Evolutionary conservation across 1,139 yeast species (phyloP).

Genomic region (Yarrowia galli): DNA sequence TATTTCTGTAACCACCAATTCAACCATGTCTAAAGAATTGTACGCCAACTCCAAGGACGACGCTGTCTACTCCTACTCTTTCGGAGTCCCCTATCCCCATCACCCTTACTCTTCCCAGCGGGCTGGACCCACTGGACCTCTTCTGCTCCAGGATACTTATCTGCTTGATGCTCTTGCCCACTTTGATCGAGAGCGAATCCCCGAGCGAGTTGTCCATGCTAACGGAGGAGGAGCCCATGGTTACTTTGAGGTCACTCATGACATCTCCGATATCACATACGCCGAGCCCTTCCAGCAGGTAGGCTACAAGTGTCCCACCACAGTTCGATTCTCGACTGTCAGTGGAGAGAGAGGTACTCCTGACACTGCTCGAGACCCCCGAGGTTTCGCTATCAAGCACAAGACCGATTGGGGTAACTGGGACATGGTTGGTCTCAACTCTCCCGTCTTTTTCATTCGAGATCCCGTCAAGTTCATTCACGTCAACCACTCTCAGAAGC

Average conservation of each 20-base stretch:
- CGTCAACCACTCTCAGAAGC: slow-evolving; percentile 69
- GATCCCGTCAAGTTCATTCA: slow-evolving; percentile 67
- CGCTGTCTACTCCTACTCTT: slow-evolving; percentile 33
- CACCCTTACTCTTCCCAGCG: slow-evolving; percentile 69
- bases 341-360: slow-evolving; percentile 67
- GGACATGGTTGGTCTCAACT: slow-evolving; percentile 69
- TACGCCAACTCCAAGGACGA: slow-evolving; percentile 34
- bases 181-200: slow-evolving; percentile 67
- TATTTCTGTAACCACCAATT: background rate
- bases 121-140: slow-evolving; percentile 62
- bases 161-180: slow-evolving; percentile 65
- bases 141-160: slow-evolving; percentile 64
- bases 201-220: slow-evolving; percentile 71
- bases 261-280: slow-evolving; percentile 59
- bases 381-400: slow-evolving; percentile 64
- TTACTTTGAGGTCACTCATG: slow-evolving; percentile 65
- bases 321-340: slow-evolving; percentile 65
- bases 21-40: slow-evolving; percentile 22
- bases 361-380: slow-evolving; percentile 66
- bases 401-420: slow-evolving; percentile 66
- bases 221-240: slow-evolving; percentile 72
- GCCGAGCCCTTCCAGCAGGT: slow-evolving; percentile 58
- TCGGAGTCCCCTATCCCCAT: slow-evolving; percentile 37
- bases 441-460: slow-evolving; percentile 65
- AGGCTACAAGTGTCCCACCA: slow-evolving; percentile 59